phyloP scores from a whole-genome alignment of 129 eudicot species.

The Erigeron canadensis region DNA sequence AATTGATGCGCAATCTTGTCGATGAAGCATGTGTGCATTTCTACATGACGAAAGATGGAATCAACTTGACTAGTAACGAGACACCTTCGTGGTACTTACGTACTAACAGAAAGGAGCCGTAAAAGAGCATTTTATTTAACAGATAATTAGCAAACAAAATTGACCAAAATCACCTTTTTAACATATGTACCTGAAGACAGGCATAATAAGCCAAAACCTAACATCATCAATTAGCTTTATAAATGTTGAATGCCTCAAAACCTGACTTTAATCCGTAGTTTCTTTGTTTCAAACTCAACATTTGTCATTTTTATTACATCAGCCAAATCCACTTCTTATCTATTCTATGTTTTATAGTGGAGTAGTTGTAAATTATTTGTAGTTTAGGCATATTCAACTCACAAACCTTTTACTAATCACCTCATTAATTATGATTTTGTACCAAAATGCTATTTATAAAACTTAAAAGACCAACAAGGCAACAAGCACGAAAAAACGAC shows the following conservation, averaged over 20 bases:
- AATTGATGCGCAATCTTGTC: background rate
- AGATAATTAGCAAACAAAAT: background rate
- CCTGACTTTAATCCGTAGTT: conserved; percentile 21
- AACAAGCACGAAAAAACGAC: background rate
- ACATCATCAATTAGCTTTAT: conserved; percentile 38
- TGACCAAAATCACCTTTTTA: conserved; percentile 20
- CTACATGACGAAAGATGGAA: background rate
- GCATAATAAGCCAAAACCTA: conserved; percentile 32
- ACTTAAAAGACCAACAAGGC: background rate
- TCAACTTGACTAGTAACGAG: background rate
- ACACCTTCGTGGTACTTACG: background rate
- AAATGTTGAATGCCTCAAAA: conserved; percentile 39
- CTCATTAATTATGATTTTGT: conserved; percentile 1
- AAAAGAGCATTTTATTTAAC: conserved; percentile 17
- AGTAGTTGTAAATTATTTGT: conserved; percentile 45
- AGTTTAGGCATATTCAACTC: conserved; percentile 24
- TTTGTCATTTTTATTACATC: conserved; percentile 41
- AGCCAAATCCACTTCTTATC: conserved; percentile 64
- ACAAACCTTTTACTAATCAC: background rate
- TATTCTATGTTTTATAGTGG: conserved; percentile 53
- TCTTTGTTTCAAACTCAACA: conserved; percentile 18
- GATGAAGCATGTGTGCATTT: background rate
- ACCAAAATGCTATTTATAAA: conserved; percentile 9
- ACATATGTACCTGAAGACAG: conserved; percentile 25
- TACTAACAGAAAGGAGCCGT: background rate